Base-by-base conservation (phyloP, 768 basidiomycete species). In the Pilatotrama ljubarskyi region DNA sequence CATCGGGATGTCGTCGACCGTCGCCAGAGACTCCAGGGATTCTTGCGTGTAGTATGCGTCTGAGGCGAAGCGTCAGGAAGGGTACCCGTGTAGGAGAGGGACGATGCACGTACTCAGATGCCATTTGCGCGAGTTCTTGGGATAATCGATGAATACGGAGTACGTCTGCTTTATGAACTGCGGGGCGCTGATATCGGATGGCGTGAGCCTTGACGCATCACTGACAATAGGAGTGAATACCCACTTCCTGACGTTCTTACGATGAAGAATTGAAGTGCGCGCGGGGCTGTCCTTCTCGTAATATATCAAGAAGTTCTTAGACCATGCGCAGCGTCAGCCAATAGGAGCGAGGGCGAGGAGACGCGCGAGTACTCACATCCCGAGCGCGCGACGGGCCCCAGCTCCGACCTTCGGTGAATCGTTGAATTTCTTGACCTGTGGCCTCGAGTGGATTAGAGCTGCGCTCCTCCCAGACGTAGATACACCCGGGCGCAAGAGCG, bases 41-140 rank as follows among this genome's bases (percentile, higher is more conserved):
- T 87, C 84, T 41, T 84, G 79, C 0, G 86, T 88, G 67, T 85
- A 91, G 73, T 92, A 92, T 9, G 90, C 90, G 66, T 90, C 90
- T 92, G 65, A 10, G 51, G 48, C 36, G 29, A 5, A 6, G 36
- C 25, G 22, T 58, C 14, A 62, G 55, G 17, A n/a, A n/a, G 13
- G 15, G 17, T 20, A 22, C 9, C 17, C 13, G 20, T 41, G 0
- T n/a, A 44, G 42, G 42, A 22, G 22, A 42, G 29, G n/a, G 42
- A 40, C n/a, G 32, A 46, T 26, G 22, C 15, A 65, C 74, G 40
- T 55, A 77, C 76, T 77, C 17, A 77, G 65, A 47, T 77, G 76
- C 76, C 76, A 77, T 42, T 77, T 77, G 37, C 70, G 65, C 22
- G 64, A 42, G 70, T 70, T 14, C 51, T 50, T 42, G 10, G 71